Percentiles rank a stretch among this genome's conserved stretches.
These are phyloP conservation scores for Kodamaea sp. DNA, from an alignment of 1,139 yeast species.

Conservation along the genomic window DNA sequence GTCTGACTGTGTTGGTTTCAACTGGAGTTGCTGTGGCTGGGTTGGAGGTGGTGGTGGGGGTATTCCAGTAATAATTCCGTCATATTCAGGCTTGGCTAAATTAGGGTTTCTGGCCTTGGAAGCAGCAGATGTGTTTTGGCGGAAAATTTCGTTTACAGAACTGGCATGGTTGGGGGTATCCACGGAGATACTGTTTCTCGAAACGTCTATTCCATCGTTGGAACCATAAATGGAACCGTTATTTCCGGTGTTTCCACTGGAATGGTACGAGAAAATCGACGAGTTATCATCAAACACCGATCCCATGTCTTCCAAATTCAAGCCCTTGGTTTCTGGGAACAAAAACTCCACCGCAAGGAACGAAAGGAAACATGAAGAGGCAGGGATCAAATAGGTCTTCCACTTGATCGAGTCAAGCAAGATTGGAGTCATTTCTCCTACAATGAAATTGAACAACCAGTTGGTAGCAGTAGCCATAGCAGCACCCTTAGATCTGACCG, in stretches of 20 bases:
- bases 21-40: constrained; percentile 7
- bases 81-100: constrained; percentile 32
- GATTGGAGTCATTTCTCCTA: constrained; percentile 88
- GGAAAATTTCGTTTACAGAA: constrained; percentile 22
- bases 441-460: constrained; percentile 93
- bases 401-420: constrained; percentile 75
- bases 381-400: constrained; percentile 82
- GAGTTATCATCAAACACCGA: constrained; percentile 35
- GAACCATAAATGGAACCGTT: constrained; percentile 27
- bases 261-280: constrained; percentile 47
- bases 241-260: constrained; percentile 21
- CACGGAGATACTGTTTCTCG: constrained; percentile 22
- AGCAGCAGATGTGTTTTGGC: constrained; percentile 35
- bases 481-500: constrained; percentile 91
- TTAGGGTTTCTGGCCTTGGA: constrained; percentile 43
- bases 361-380: constrained; percentile 71
- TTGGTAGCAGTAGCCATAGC: constrained; percentile 89
- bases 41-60: constrained; percentile 21
- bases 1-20: constrained; percentile 28
- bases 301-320: constrained; percentile 84
- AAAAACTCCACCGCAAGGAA: constrained; percentile 62
- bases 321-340: constrained; percentile 91
- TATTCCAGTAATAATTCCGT: constrained; percentile 34
- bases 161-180: constrained; percentile 12
- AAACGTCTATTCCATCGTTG: constrained; percentile 8